phyloP scores from a whole-genome alignment of 495 filamentous ascomycete genomes.

The Staphylotrichum tortipilum region DNA sequence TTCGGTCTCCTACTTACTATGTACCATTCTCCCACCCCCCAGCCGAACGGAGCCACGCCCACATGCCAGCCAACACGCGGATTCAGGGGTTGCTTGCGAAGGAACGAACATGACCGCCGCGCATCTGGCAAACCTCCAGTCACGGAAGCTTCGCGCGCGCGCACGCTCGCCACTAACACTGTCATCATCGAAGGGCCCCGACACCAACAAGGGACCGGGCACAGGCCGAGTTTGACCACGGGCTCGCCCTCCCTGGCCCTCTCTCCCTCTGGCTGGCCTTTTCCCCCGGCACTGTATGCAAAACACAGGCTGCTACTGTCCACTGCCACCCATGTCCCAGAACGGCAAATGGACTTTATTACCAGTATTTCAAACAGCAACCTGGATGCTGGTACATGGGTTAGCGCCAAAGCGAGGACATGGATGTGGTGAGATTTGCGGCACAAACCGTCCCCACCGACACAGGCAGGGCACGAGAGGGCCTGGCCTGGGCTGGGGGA shows the following conservation, averaged over 20 bases:
- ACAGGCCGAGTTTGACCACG: background rate
- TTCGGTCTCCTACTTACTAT: too few relatives aligned
- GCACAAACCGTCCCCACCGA: constrained; percentile 15
- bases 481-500: constrained; percentile 9
- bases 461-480: constrained; percentile 1
- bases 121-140: background rate
- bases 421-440: constrained; percentile 16
- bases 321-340: background rate
- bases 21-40: too few relatives aligned
- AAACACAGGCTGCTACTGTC: background rate
- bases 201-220: background rate
- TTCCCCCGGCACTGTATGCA: constrained; percentile 7
- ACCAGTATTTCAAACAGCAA: background rate
- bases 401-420: constrained; percentile 8
- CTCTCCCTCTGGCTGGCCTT: too few relatives aligned
- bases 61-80: too few relatives aligned
- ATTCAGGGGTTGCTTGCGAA: background rate
- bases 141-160: too few relatives aligned
- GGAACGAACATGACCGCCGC: background rate
- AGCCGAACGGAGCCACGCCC: too few relatives aligned
- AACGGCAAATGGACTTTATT: background rate
- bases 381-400: constrained; percentile 8
- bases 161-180: background rate
- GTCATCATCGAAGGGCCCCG: background rate
- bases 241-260: background rate